Evolutionary conservation across 352 stramenopile species (phyloP).

Genomic region (Globisporangium perplexum): DNA sequence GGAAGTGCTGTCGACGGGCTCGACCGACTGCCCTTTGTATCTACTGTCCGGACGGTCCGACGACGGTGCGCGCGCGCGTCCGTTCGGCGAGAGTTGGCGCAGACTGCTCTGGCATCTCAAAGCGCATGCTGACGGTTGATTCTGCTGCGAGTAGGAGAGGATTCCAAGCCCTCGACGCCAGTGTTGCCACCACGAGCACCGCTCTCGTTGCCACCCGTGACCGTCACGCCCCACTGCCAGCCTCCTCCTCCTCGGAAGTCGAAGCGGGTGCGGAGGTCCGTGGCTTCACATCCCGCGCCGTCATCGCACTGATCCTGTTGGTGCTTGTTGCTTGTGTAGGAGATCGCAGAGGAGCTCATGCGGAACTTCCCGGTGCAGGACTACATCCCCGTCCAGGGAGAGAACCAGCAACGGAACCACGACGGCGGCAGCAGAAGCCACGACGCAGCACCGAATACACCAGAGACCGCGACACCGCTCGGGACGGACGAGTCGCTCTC

Average conservation of each 20-base stretch:
- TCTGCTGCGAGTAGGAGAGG: slow-evolving; percentile 1
- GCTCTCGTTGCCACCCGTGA: background rate
- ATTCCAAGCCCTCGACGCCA: background rate
- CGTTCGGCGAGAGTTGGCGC: background rate
- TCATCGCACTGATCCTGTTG: background rate
- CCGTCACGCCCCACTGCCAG: background rate
- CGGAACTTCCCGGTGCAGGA: slow-evolving; percentile 65
- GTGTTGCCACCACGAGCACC: background rate
- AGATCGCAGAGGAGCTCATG: slow-evolving; percentile 60
- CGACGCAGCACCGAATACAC: background rate
- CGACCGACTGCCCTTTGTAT: slow-evolving; percentile 30
- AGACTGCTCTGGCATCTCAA: background rate
- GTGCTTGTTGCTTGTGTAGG: background rate
- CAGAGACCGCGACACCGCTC: background rate
- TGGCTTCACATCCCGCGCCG: background rate
- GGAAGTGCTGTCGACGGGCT: slow-evolving; percentile 22
- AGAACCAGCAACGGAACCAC: background rate
- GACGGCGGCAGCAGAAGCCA: background rate
- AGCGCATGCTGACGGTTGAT: background rate
- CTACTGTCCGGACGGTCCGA: slow-evolving; percentile 24
- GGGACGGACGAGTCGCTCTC: background rate
- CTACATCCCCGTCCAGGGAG: slow-evolving; percentile 39
- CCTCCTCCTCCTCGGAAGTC: slow-evolving; percentile 1
- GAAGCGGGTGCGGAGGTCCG: slow-evolving; percentile 6
- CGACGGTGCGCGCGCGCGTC: slow-evolving; percentile 2